Percentiles rank a stretch among this genome's conserved stretches.
Evolutionary conservation across 768 basidiomycete species (phyloP).

Genomic region (Amanita polypyramis): DNA sequence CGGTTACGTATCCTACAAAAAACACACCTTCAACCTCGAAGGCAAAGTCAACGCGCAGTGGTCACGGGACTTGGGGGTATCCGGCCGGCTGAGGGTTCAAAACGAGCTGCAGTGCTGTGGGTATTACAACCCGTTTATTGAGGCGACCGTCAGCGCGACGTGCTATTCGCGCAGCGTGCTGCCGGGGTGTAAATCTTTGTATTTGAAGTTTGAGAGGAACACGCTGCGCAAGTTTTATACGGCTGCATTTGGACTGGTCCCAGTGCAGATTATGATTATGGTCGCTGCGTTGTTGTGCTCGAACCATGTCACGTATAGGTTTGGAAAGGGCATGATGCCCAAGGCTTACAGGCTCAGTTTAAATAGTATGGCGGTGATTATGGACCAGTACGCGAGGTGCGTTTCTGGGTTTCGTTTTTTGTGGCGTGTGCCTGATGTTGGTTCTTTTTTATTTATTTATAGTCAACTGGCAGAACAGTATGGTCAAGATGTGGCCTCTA

Average conservation of each 20-base stretch:
- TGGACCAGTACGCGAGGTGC: constrained; percentile 77
- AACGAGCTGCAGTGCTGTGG: constrained; percentile 73
- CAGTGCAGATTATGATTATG: constrained; percentile 56
- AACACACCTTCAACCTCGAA: constrained; percentile 66
- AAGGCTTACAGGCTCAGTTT: constrained; percentile 70
- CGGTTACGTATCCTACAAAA: constrained; percentile 73
- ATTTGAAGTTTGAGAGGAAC: constrained; percentile 43
- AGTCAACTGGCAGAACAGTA: constrained; percentile 67
- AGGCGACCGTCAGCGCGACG: constrained; percentile 63
- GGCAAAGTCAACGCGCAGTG: constrained; percentile 75
- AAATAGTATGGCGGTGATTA: constrained; percentile 70
- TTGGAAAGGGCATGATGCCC: constrained; percentile 84
- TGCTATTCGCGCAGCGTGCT: constrained; percentile 66
- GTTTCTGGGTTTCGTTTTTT: too few relatives aligned
- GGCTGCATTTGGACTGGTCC: constrained; percentile 53
- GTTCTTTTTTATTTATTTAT: too few relatives aligned
- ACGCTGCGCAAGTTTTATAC: constrained; percentile 59
- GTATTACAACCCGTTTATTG: constrained; percentile 71
- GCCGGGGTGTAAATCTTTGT: constrained; percentile 64
- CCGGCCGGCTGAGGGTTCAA: constrained; percentile 59
- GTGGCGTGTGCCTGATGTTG: too few relatives aligned
- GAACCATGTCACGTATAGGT: constrained; percentile 80
- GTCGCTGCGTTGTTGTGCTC: constrained; percentile 57
- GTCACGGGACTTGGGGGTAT: constrained; percentile 49
- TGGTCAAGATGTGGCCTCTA: constrained; percentile 46